These are phyloP conservation scores for Aquilaria agallochum DNA, from an alignment of 441 rosid species.

Conservation along the genomic window DNA sequence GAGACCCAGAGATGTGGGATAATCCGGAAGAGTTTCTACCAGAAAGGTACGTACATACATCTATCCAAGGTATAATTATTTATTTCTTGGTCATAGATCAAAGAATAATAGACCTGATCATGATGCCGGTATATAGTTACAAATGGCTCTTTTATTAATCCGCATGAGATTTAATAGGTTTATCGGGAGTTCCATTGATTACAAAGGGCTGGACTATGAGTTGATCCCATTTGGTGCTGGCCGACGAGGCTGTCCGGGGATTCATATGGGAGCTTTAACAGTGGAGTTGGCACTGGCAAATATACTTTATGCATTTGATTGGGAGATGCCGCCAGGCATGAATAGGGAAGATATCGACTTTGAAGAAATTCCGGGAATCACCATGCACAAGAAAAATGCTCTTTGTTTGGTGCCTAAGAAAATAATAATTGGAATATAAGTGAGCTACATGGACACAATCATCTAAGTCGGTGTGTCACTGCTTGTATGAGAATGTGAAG, in stretches of 20 bases:
- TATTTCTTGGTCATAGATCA: no score
- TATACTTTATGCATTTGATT: conserved; percentile 32
- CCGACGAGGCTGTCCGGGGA: conserved; percentile 35
- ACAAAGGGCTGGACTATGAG: conserved; percentile 36
- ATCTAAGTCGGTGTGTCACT: no score
- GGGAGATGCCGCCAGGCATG: conserved; percentile 34
- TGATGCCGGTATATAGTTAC: no score
- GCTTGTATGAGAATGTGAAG: no score
- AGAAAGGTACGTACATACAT: conserved; percentile 7
- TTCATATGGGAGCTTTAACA: conserved; percentile 26
- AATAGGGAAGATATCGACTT: conserved; percentile 28
- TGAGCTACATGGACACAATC: background rate
- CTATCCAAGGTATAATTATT: no score
- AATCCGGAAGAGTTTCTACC: conserved; percentile 37
- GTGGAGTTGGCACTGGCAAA: conserved; percentile 40
- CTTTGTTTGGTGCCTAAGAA: conserved; percentile 24
- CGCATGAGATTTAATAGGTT: conserved; percentile 15
- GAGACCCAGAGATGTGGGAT: conserved; percentile 40
- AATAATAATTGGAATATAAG: background rate
- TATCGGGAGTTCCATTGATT: conserved; percentile 29
- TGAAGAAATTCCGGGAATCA: conserved; percentile 31
- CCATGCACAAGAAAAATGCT: conserved; percentile 30
- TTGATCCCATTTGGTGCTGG: conserved; percentile 42
- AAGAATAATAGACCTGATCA: no score
- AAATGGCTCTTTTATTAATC: no score